Evolutionary conservation across 768 basidiomycete species (phyloP), one percentile per base, ranked within the genome.

Genomic region (Phanerodontia chrysosporium): DNA sequence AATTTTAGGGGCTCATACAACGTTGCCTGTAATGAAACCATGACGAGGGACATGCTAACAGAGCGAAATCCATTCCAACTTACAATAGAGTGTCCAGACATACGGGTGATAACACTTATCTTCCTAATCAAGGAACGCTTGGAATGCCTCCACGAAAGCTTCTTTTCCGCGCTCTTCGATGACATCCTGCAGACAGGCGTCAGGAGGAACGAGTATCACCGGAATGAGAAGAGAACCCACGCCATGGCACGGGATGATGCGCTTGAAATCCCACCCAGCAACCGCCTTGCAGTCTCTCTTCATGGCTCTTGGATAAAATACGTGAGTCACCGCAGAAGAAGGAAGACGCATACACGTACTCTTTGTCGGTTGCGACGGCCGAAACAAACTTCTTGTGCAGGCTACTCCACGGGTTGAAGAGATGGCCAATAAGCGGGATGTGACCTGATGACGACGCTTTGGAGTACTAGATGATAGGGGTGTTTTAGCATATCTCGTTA

Each of bases 201-300:
- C 9, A 1, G 4, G 22, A n/a, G 25, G 14, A 24, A 2, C 21
- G 49, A 2, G 4, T 6, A 39, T 12, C n/a, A 2, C 27, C 14
- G 27, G 49, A 45, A 39, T 55, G 13, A 27, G 22, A 58, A 69
- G 27, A 35, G n/a, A 21, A 64, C 77, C 59, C 55, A 80, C 80
- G 27, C 80, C 81, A 69, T 90, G 88, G 62, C 89, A 90, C 58
- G 87, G 86, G 45, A 90, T 89, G 62, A 90, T 85, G 45, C 84
- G 75, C 5, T 85, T 78, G 66, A 90, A 89, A 63, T 86, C 83
- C 92, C 92, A 93, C 0, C 70, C 76, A 1, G 81, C 77, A 2
- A 93, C 89, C 1, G 77, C 83, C 64, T 78, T 81, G 5, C 80
- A 84, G 62, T 88, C 85, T 22, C 81, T 76, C 46, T 76, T 77